phyloP scores from a whole-genome alignment of 306 rosid species.

The Geum urbanum region DNA sequence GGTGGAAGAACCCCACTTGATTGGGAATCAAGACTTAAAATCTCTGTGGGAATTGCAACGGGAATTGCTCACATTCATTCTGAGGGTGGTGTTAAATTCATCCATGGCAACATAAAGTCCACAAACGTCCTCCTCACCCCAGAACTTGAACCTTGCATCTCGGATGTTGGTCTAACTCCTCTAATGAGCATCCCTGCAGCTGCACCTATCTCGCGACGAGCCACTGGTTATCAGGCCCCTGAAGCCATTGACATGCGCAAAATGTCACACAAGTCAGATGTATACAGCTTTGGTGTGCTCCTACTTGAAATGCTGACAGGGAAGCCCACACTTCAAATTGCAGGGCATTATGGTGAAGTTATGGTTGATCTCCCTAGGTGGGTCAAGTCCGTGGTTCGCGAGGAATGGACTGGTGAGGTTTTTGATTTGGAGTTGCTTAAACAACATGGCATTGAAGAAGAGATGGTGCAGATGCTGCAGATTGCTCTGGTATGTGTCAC shows the following conservation, averaged over 20 bases:
- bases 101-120: constrained; percentile 78
- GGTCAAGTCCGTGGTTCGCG: constrained; percentile 79
- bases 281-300: constrained; percentile 71
- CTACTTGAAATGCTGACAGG: constrained; percentile 81
- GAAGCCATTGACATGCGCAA: constrained; percentile 56
- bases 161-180: constrained; percentile 59
- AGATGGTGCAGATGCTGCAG: constrained; percentile 86
- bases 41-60: constrained; percentile 50
- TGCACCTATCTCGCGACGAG: constrained; percentile 47
- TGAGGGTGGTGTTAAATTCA: constrained; percentile 44
- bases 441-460: constrained; percentile 60
- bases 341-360: constrained; percentile 45
- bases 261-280: constrained; percentile 62
- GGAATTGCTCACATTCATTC: constrained; percentile 69
- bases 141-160: constrained; percentile 55
- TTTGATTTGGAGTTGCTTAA: constrained; percentile 68
- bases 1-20: constrained; percentile 54
- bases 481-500: constrained; percentile 61
- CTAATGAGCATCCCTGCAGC: constrained; percentile 53
- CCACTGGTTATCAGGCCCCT: constrained; percentile 64
- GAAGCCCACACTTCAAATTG: constrained; percentile 47
- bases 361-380: constrained; percentile 79
- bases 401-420: constrained; percentile 89
- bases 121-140: constrained; percentile 61
- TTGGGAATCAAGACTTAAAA: constrained; percentile 71